Evolutionary conservation across 2,329 filamentous ascomycete species (phyloP), one percentile per base, ranked within the genome.

Genomic region (Furcasterigmium furcatum): DNA sequence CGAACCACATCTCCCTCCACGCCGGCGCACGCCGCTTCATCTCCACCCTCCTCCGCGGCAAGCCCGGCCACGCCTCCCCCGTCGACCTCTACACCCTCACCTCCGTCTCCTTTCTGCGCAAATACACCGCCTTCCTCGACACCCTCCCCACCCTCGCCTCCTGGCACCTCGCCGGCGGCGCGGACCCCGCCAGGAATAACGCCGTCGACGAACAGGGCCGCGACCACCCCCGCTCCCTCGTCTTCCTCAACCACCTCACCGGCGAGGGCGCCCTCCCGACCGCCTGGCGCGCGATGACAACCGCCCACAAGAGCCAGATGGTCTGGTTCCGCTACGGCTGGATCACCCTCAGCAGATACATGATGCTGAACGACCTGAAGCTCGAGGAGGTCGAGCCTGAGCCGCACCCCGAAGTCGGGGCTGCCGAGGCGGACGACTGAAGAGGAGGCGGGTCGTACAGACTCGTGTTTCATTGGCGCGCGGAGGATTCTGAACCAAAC

Each of bases 291-390:
- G 91, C 94, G 25, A 99, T 99, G 94, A 91, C 88, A 2, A 76
- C 79, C 45, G 92, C 88, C 22, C 94, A 99, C 71, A 76, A 83
- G 68, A 96, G 91, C 65, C 94, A 99, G 76, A 99, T 99, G 94
- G 82, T 88, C 30, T 99, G 94, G 94, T 99, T 97, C 62, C 82
- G 94, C 8, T 97, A 91, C 80, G 89, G 91, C 3, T 99, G 91
- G 91, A 96, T 99, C 60, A 77, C 81, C 0, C 63, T 96, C 46
- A 94, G 91, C 58, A 77, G 94, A 49, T 99, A 97, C 68, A 97
- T 99, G 94, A 79, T 91, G 46, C 79, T 97, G 25, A 99, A 99
- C 66, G 91, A 97, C 63, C 62, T 99, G 66, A 78, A 74, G 59
- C 62, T 80, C 25, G 76, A 79, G 52, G 68, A 67, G 48, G 57